Evolutionary conservation across 2,329 filamentous ascomycete genomes (phyloP), one percentile per base, ranked within the genome.

Genomic region (Stachybotrys chartarum): DNA sequence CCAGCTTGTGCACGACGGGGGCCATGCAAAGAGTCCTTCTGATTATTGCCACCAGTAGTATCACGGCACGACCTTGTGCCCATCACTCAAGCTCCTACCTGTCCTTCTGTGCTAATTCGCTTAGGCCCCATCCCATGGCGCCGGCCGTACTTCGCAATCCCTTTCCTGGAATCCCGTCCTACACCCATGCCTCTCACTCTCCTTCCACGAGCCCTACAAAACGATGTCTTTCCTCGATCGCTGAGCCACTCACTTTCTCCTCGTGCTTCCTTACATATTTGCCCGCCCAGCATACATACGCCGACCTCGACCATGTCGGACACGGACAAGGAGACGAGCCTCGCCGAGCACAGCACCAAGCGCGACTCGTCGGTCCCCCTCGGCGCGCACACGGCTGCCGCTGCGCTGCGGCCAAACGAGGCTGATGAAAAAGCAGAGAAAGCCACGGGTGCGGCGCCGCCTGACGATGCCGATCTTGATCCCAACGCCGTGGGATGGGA

Each of bases 401-500:
- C 35, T 10, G 35, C 35, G 35, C 35, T 42, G 8, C 35, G 35
- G 3, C 35, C 35, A 14, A 42, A 42, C 35, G 35, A 42, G 35
- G 35, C 3, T 5, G 35, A 42, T 42, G 35, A 42, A 14, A 42
- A 42, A 5, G 5, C 10, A 10, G 14, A 14, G 35, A 10, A 10
- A 14, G 3, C 3, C 10, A 10, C 35, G 35, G 35, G 3, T 14
- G 35, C 2, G 35, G 14, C 35, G 35, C 2, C 14, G 35, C 35
- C 8, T 10, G 35, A 42, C 45, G 45, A 47, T 12, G 45, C 10
- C 8, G 17, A n/a, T 10, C 24, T 24, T 24, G 61, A 65, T 30
- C 62, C 62, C 0, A 64, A 65, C 47, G 62, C 60, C 5, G 55
- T 65, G 24, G 57, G 56, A 0, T 65, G 63, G 63, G 62, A 65